These are phyloP conservation scores for Malus sieversii DNA, from an alignment of 306 rosid species.

Conservation along the genomic window DNA sequence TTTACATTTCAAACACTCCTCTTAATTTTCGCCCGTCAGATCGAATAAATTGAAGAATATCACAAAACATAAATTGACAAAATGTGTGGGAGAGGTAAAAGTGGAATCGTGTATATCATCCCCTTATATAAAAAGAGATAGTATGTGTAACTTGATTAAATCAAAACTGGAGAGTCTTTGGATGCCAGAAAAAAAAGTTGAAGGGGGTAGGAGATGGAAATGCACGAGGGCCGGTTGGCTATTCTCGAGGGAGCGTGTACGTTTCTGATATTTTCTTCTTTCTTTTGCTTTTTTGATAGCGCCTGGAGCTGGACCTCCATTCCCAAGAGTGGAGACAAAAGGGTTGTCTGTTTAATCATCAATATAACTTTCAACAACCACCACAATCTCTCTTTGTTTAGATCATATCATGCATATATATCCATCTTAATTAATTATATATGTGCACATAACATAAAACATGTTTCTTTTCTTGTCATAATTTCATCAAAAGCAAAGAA, in stretches of 20 bases:
- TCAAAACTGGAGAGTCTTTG: conserved; percentile 24
- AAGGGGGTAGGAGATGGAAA: conserved; percentile 20
- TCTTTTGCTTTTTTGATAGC: conserved; percentile 28
- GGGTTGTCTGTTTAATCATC: conserved; percentile 56
- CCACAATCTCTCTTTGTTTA: neutral
- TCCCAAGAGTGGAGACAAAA: conserved; percentile 53
- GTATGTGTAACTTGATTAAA: neutral
- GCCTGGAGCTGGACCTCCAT: conserved; percentile 46
- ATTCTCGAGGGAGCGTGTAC: conserved; percentile 62
- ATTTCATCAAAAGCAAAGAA: conserved; percentile 11
- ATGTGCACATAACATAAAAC: neutral
- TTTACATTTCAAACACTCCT: no score
- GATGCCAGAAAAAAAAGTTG: conserved; percentile 58
- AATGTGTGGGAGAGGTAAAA: no score
- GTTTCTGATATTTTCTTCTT: neutral
- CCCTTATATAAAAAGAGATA: neutral
- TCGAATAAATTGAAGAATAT: no score
- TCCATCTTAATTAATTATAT: neutral
- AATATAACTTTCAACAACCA: conserved; percentile 6
- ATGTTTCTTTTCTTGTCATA: conserved; percentile 7
- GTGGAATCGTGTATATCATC: no score
- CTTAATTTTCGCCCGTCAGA: no score
- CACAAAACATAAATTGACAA: no score
- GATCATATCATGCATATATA: neutral
- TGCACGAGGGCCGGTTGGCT: conserved; percentile 3